Conservation (phyloP, 768 basidiomycete genomes). For the Leccinum incarnatum region DNA sequence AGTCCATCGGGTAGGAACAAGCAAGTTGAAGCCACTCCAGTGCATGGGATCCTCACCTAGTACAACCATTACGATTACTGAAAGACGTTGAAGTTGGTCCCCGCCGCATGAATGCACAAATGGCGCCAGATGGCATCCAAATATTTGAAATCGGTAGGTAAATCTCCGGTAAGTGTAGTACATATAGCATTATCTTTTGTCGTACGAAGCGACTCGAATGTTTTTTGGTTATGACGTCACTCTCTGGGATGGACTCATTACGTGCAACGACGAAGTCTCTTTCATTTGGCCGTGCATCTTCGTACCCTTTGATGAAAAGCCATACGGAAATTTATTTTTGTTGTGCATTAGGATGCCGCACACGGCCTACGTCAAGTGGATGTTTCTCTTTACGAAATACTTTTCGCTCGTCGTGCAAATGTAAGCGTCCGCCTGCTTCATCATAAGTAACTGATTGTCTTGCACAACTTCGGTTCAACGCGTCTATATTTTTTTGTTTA, state of each 20-base stretch:
- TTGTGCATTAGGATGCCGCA: conserved; percentile 13
- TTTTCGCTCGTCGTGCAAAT: conserved; percentile 15
- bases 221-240: conserved; percentile 5
- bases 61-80: neutral
- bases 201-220: too few species aligned
- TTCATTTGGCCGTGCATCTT: conserved; percentile 26
- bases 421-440: conserved; percentile 3
- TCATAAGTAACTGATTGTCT: neutral
- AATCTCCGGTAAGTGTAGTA: conserved; percentile 3
- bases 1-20: neutral
- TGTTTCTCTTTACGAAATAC: conserved; percentile 27
- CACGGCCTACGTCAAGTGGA: conserved; percentile 22
- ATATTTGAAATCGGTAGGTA: conserved; percentile 7
- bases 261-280: conserved; percentile 17
- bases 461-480: neutral
- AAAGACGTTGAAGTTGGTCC: neutral
- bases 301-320: neutral
- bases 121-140: neutral
- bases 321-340: neutral
- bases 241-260: conserved; percentile 18
- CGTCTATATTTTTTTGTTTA: neutral
- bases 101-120: conserved; percentile 1
- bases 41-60: too few species aligned
- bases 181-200: neutral
- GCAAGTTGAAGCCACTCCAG: neutral